Base-by-base conservation (phyloP, 768 basidiomycete genomes). In the Kwoniella europaea region DNA sequence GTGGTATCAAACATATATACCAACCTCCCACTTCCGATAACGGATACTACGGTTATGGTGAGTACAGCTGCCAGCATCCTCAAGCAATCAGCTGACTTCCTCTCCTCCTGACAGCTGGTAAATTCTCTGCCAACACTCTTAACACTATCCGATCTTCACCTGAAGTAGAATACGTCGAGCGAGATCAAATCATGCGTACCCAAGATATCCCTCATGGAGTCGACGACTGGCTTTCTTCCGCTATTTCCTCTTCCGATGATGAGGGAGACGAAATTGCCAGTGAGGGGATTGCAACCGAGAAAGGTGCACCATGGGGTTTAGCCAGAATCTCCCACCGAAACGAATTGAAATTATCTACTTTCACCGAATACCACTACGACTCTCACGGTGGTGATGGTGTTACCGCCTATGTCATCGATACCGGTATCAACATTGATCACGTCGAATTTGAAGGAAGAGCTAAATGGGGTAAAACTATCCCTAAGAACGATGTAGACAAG, bases 111-210 rank as follows among this genome's bases (percentile, higher is more conserved):
- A 27, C 62, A 83, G 87, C 93, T 24, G 95, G 93, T 46, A 86
- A 84, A 76, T 95, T 98, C 86, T 88, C 90, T 20, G 84, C 88
- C 35, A 79, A 83, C 41, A 90, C 91, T 54, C 80, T 99, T 62
- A 88, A 92, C 65, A 87, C 88, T 77, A 89, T 99, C 82, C 88
- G 96, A 64, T 83, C 87, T 61, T 87, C 90, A 86, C 94, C 94
- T 10, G 94, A 96, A 83, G 95, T 99, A 42, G 91, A 89, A 18
- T 96, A 91, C 79, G 86, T 99, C 63, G 97, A 99, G 87, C 88
- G 87, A 68, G 97, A 99, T 87, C 94, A 97, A 86, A 86, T 95
- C 76, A 93, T 98, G n/a, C 88, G 86, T 69, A 91, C 92, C 2
- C 87, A 87, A 74, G 90, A 90, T 1, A 75, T 85, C 67, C 77